Conservation (phyloP, 768 basidiomycete species). For the Phylloporus sp. region DNA sequence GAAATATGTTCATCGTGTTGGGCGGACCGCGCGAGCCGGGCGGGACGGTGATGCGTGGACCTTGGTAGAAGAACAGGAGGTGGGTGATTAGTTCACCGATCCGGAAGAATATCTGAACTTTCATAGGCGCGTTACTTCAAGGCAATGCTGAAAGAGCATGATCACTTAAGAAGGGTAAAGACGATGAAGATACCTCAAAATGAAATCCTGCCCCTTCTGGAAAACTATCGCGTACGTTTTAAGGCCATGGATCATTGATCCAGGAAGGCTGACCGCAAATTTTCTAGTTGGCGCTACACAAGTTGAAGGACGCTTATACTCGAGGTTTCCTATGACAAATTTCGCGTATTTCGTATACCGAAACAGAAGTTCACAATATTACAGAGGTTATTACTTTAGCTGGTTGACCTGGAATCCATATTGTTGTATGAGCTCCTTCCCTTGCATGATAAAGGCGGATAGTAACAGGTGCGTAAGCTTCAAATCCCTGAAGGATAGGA, state of each 20-base stretch:
- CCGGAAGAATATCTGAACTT: neutral
- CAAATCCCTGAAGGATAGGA: neutral
- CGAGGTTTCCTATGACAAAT: conserved; percentile 11
- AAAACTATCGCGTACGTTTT: conserved; percentile 63
- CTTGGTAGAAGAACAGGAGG: conserved; percentile 92
- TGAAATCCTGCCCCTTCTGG: conserved; percentile 51
- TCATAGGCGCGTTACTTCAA: conserved; percentile 84
- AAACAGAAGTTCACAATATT: neutral
- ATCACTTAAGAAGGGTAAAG: conserved; percentile 67
- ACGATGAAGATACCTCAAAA: conserved; percentile 60
- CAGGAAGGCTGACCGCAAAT: conserved; percentile 2
- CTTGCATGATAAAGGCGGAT: neutral
- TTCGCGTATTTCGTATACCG: neutral
- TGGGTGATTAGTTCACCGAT: conserved; percentile 22
- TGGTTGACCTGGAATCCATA: no score
- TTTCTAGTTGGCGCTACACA: conserved; percentile 27
- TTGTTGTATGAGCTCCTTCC: neutral
- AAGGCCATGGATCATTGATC: neutral
- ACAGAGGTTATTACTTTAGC: neutral
- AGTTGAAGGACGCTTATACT: conserved; percentile 25
- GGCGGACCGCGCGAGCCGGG: conserved; percentile 93
- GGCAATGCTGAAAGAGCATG: conserved; percentile 66
- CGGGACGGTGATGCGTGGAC: conserved; percentile 89
- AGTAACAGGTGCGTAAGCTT: neutral
- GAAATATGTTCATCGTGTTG: conserved; percentile 97